Evolutionary conservation across 306 rosid genomes (phyloP).

Genomic region (Rubus parviflorus): DNA sequence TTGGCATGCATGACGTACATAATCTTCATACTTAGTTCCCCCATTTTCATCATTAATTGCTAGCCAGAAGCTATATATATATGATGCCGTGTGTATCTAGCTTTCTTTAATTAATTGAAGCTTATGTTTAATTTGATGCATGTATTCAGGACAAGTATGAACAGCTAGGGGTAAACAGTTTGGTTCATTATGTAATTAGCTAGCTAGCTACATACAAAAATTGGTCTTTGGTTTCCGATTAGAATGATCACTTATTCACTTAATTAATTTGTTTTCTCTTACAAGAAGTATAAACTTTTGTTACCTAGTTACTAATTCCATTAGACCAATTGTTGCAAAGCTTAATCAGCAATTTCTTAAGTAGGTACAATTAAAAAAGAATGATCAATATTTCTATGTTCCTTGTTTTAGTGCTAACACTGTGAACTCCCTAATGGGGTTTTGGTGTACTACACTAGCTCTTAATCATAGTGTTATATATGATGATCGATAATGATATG

Average conservation of each 20-base stretch:
- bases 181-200: not conserved
- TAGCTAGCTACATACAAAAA: not conserved
- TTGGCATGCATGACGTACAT: not conserved
- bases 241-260: not conserved
- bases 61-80: not conserved
- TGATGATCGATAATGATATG: slow-evolving; percentile 1
- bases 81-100: not conserved
- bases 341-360: not conserved
- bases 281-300: not conserved
- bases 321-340: not conserved
- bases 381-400: slow-evolving; percentile 7
- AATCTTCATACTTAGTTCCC: not conserved
- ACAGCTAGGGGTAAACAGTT: not conserved
- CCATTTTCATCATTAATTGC: not conserved
- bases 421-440: slow-evolving; percentile 27
- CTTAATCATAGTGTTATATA: not conserved
- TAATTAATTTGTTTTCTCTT: not conserved
- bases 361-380: not conserved
- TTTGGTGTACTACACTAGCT: slow-evolving; percentile 21
- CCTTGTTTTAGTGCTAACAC: slow-evolving; percentile 37
- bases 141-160: not conserved
- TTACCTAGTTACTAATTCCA: not conserved
- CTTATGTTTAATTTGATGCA: not conserved
- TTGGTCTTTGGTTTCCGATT: not conserved
- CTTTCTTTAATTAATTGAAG: not conserved